Conservation (phyloP, 2,329 filamentous ascomycete genomes). For the Venturiaceae sp. region DNA sequence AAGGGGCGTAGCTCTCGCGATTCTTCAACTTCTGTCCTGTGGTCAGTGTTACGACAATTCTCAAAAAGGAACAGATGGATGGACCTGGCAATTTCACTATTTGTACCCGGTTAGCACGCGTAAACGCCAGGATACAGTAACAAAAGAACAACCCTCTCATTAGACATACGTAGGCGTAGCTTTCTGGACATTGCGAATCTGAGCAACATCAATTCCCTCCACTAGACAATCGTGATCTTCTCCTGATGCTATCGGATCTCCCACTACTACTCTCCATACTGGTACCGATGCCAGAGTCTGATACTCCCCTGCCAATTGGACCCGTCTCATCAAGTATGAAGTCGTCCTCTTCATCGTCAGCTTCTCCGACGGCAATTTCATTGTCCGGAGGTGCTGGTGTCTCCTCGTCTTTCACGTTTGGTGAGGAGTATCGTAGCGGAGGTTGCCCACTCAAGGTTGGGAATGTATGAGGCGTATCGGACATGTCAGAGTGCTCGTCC, state of each 20-base stretch:
- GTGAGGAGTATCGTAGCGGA: constrained; percentile 27
- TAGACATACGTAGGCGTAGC: background rate
- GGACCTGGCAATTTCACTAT: no score
- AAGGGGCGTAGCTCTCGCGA: no score
- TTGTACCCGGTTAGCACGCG: no score
- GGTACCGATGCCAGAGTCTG: constrained; percentile 38
- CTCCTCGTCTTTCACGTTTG: constrained; percentile 21
- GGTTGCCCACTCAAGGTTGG: constrained; percentile 35
- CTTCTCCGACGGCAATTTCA: constrained; percentile 15
- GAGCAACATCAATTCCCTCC: background rate
- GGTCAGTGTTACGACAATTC: no score
- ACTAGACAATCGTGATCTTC: background rate
- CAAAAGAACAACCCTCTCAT: no score
- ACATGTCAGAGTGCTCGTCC: constrained; percentile 19
- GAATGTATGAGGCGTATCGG: constrained; percentile 38
- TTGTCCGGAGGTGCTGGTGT: background rate
- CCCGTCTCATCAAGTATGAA: constrained; percentile 28
- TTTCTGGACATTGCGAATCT: background rate
- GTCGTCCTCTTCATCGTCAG: constrained; percentile 31
- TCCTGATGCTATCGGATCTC: background rate
- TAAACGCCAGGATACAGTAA: no score
- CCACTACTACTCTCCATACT: constrained; percentile 31
- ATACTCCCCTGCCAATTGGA: constrained; percentile 11
- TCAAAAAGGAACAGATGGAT: no score
- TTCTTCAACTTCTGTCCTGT: no score